These are phyloP conservation scores for Phytophthora meadii DNA, from an alignment of 352 stramenopile species.

Conservation along the genomic window DNA sequence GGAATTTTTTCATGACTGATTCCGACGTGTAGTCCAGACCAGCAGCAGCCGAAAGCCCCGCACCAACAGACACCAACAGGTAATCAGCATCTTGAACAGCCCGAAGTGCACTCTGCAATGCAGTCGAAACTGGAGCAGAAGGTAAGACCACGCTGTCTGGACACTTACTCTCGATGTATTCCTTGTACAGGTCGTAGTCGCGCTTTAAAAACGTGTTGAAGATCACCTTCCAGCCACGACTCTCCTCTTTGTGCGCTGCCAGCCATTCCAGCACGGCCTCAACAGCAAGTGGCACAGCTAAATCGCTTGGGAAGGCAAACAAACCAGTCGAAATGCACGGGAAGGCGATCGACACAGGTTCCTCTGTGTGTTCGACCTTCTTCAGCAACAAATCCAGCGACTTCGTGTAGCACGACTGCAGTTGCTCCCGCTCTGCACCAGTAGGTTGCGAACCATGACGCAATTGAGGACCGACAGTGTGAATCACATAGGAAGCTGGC, in stretches of 20 bases:
- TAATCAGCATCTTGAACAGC: constrained; percentile 64
- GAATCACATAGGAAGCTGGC: constrained; percentile 58
- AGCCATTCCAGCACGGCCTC: constrained; percentile 63
- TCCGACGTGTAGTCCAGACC: constrained; percentile 78
- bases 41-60: constrained; percentile 72
- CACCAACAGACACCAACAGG: constrained; percentile 63
- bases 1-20: constrained; percentile 68
- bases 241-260: constrained; percentile 36
- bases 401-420: constrained; percentile 58
- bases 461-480: constrained; percentile 71
- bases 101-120: constrained; percentile 35
- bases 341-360: constrained; percentile 53
- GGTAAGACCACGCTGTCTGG: constrained; percentile 27
- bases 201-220: constrained; percentile 77
- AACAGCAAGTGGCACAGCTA: constrained; percentile 55
- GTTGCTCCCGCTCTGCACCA: constrained; percentile 31
- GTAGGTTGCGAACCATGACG: constrained; percentile 34
- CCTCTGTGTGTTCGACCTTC: constrained; percentile 24
- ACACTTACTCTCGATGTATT: constrained; percentile 33
- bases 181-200: constrained; percentile 66
- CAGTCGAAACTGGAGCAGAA: constrained; percentile 27
- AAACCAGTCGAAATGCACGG: constrained; percentile 74
- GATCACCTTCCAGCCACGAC: constrained; percentile 54
- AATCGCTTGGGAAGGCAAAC: constrained; percentile 69
- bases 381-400: constrained; percentile 58